These are phyloP conservation scores for Phytophthora uliginosa DNA, from an alignment of 352 stramenopile genomes.

Conservation along the genomic window DNA sequence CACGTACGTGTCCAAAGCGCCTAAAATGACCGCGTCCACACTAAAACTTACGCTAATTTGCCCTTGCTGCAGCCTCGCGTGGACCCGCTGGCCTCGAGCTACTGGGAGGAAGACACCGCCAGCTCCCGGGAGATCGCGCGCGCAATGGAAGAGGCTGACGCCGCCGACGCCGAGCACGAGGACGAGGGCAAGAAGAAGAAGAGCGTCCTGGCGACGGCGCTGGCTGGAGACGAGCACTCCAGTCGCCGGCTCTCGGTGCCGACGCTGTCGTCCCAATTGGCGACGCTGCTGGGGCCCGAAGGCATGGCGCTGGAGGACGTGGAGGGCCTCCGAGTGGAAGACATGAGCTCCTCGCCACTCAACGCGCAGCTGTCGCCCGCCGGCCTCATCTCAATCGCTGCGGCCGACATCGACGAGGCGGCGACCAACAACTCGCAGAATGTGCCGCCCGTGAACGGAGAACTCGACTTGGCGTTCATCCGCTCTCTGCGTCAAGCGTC, in stretches of 20 bases:
- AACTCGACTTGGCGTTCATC: slow-evolving; percentile 78
- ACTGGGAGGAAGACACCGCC: slow-evolving; percentile 85
- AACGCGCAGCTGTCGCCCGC: slow-evolving; percentile 74
- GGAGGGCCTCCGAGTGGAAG: slow-evolving; percentile 50
- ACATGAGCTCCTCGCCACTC: slow-evolving; percentile 56
- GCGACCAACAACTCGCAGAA: slow-evolving; percentile 42
- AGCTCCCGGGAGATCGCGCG: slow-evolving; percentile 72
- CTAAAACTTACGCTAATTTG: neutral
- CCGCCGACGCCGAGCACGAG: slow-evolving; percentile 33
- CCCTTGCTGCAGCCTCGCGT: slow-evolving; percentile 57
- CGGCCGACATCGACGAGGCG: slow-evolving; percentile 85
- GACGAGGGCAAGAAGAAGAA: slow-evolving; percentile 51
- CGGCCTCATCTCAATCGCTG: slow-evolving; percentile 86
- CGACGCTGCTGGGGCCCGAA: slow-evolving; percentile 50
- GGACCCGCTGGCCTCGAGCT: slow-evolving; percentile 73
- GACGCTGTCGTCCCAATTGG: slow-evolving; percentile 37
- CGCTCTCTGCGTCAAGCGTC: slow-evolving; percentile 54
- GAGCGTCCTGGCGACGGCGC: slow-evolving; percentile 34
- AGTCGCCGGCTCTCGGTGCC: slow-evolving; percentile 18
- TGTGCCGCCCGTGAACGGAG: slow-evolving; percentile 43
- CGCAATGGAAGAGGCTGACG: slow-evolving; percentile 69
- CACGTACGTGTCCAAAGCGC: slow-evolving; percentile 49
- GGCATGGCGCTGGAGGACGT: slow-evolving; percentile 59
- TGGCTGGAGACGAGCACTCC: slow-evolving; percentile 34
- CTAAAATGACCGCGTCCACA: neutral